Evolutionary conservation across 495 filamentous ascomycete genomes (phyloP), one percentile per base, ranked within the genome.

Genomic region (Podospora pseudoanserina): DNA sequence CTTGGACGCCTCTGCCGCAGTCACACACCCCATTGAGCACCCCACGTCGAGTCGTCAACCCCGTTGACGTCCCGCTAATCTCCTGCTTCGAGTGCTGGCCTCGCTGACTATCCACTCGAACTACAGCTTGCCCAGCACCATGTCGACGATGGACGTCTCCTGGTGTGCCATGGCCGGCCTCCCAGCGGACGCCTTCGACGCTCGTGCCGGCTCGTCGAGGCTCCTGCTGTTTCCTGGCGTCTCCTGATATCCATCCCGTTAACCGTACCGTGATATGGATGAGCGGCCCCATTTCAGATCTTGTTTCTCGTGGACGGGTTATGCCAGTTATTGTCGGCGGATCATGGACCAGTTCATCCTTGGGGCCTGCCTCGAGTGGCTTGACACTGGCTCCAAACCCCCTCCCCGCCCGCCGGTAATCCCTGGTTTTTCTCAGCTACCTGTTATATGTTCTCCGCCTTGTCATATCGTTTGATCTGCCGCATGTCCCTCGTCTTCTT

Each of bases 1-100:
- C 56, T 28, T 55, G 20, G 64, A 66, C 68, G 68, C 68, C 68
- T 70, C 56, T 63, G 32, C 65, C 64, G 67, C 56, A 65, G 59
- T 32, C 28, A 18, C 62, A 23, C 55, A 59, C 27, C 27, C 59
- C 59, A 61, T 32, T 32, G 59, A 30, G n/a, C 30, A 60, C 61
- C 39, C 65, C 61, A 67, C 68, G 34, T 67, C 69, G 61, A 67
- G 62, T 67, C 44, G 65, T 63, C 65, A 4, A 44, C 63, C 4
- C 59, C 15, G 49, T 67, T 27, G 11, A 49, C 23, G 20, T 62
- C 19, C 60, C 16, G 57, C 55, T 67, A 57, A 60, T 64, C 62
- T 66, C 65, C 44, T 32, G 0, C 32, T n/a, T 58, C 55, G 23
- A 58, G 6, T 20, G 18, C 55, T 18, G 28, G 28, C 65, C 39